A percentile compares a stretch with the other conserved stretches of the same genome.
Conservation (phyloP, 768 basidiomycete genomes). For the Trametes punicea region DNA sequence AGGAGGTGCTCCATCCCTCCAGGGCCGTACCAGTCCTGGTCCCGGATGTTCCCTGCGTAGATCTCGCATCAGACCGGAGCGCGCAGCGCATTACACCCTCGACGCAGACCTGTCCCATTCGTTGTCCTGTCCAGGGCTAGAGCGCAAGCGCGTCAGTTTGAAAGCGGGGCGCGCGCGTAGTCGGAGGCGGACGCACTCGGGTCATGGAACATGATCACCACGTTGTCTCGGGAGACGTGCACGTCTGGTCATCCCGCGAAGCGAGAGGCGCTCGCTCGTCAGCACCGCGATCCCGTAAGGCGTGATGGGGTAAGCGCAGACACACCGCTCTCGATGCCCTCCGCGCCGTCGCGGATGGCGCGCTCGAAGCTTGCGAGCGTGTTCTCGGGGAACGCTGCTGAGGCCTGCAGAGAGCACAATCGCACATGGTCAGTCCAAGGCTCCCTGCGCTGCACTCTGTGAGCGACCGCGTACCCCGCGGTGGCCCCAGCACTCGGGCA, state of each 20-base stretch:
- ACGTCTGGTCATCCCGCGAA: conserved; percentile 59
- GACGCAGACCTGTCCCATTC: conserved; percentile 55
- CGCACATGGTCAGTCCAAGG: neutral
- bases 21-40: conserved; percentile 43
- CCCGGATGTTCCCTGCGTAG: conserved; percentile 50
- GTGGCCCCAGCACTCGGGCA: conserved; percentile 27
- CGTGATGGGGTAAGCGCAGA: conserved; percentile 9
- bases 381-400: conserved; percentile 84
- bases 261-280: conserved; percentile 17
- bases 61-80: conserved; percentile 13
- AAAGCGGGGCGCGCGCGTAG: too few relatives aligned
- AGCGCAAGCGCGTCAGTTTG: conserved; percentile 1
- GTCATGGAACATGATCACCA: conserved; percentile 95
- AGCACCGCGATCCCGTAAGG: neutral
- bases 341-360: conserved; percentile 87
- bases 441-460: too few relatives aligned
- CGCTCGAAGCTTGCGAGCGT: conserved; percentile 89
- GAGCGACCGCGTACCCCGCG: conserved; percentile 26
- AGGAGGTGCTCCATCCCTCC: conserved; percentile 68
- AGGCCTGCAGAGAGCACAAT: conserved; percentile 49
- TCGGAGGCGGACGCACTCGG: conserved; percentile 47
- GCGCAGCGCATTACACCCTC: neutral
- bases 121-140: conserved; percentile 77
- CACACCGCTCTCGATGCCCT: conserved; percentile 93
- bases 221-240: conserved; percentile 81